Conservation (phyloP, 129 eudicot genomes). For the Arctium minus region DNA sequence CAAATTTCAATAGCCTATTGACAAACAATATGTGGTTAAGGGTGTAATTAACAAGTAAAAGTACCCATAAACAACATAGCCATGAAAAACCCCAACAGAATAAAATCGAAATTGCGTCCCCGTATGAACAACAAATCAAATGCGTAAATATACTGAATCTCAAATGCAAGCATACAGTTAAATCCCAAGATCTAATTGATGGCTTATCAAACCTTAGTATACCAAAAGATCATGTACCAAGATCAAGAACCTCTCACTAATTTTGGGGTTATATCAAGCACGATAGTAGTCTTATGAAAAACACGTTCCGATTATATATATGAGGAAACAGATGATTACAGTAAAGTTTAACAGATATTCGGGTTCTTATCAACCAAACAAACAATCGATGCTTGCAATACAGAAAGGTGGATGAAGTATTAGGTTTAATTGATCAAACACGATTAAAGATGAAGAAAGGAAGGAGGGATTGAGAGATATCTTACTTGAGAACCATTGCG, state of each 20-base stretch:
- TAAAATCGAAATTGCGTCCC: neutral
- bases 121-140: neutral
- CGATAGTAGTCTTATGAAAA: neutral
- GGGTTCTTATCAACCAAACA: constrained; percentile 4
- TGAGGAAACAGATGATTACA: neutral
- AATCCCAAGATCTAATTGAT: neutral
- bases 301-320: neutral
- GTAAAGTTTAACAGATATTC: neutral
- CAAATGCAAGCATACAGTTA: neutral
- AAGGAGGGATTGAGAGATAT: neutral
- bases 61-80: neutral
- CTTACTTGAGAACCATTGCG: constrained; percentile 37
- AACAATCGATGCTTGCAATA: neutral
- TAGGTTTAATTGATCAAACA: neutral
- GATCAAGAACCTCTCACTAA: neutral
- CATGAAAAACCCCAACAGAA: neutral
- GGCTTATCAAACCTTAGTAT: constrained; percentile 1
- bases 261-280: neutral
- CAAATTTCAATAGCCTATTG: neutral
- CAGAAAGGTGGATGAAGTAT: neutral
- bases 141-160: neutral
- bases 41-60: neutral
- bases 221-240: neutral
- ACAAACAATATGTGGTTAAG: neutral
- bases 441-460: neutral